These are phyloP conservation scores for Pulveroboletus sp. DNA, from an alignment of 768 basidiomycete species.

Conservation along the genomic window DNA sequence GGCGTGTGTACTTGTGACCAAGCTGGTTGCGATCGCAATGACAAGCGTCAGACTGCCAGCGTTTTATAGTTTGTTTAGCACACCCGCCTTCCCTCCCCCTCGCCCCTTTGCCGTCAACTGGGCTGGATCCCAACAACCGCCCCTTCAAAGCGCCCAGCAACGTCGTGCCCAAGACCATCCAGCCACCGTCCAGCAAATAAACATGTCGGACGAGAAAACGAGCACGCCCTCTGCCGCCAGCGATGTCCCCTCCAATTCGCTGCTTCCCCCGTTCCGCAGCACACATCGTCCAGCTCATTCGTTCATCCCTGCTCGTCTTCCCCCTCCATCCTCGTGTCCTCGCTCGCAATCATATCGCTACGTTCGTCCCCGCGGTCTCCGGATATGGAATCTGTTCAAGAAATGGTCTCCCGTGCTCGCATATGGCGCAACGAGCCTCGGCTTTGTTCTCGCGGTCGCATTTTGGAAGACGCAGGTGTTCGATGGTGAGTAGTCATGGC, in stretches of 20 bases:
- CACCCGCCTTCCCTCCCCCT: background rate
- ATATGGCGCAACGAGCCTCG: slow-evolving; percentile 73
- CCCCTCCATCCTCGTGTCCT: slow-evolving; percentile 11
- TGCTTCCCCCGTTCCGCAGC: slow-evolving; percentile 13
- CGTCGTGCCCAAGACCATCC: background rate
- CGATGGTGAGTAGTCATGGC: slow-evolving; percentile 55
- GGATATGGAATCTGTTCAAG: slow-evolving; percentile 55
- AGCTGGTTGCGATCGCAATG: slow-evolving; percentile 9
- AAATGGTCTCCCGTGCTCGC: slow-evolving; percentile 76
- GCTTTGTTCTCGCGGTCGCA: slow-evolving; percentile 75
- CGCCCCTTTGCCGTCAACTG: background rate
- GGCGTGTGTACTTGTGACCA: slow-evolving; percentile 8
- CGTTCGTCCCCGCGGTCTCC: slow-evolving; percentile 44
- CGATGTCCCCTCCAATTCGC: slow-evolving; percentile 20
- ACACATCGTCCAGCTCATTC: slow-evolving; percentile 14
- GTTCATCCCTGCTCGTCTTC: slow-evolving; percentile 18
- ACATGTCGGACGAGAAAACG: slow-evolving; percentile 25
- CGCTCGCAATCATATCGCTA: slow-evolving; percentile 29
- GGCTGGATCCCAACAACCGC: slow-evolving; percentile 12
- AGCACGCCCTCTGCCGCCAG: slow-evolving; percentile 1
- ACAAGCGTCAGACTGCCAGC: background rate
- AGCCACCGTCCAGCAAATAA: background rate
- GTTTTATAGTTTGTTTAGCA: background rate
- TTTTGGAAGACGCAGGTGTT: slow-evolving; percentile 84
- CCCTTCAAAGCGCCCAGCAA: background rate